Conservation (phyloP, 106 monocot genomes). For the Xerophyta viscosa region DNA sequence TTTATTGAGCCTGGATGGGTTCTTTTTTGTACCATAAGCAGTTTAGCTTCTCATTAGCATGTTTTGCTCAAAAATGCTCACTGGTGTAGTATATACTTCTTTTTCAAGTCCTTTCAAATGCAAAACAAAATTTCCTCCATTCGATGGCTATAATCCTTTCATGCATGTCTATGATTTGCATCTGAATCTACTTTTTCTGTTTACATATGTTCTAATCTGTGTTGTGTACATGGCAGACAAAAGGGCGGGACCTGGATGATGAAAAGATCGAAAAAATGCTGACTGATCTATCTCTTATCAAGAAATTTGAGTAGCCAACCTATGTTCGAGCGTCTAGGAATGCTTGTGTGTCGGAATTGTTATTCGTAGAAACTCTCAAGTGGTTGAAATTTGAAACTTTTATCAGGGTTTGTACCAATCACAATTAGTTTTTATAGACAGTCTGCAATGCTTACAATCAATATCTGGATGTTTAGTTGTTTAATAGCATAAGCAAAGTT, state of each 20-base stretch:
- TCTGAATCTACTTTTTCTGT: neutral
- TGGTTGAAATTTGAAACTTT: too few species aligned
- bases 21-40: too few species aligned
- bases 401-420: too few species aligned
- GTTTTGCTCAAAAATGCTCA: neutral
- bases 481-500: too few species aligned
- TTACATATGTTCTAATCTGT: neutral
- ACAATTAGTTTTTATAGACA: too few species aligned
- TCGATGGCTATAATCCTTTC: neutral
- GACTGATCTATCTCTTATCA: constrained; percentile 62
- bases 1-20: too few species aligned
- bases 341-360: too few species aligned
- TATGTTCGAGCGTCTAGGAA: too few species aligned
- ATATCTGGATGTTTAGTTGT: too few species aligned
- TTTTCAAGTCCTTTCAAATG: neutral
- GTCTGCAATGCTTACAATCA: too few species aligned
- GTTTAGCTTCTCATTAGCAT: neutral
- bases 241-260: constrained; percentile 47
- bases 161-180: neutral
- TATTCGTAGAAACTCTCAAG: too few species aligned
- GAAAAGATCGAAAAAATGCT: constrained; percentile 79
- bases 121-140: neutral
- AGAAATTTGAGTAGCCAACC: constrained; percentile 58
- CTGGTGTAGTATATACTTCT: neutral
- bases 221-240: constrained; percentile 20